Percentiles rank a stretch among this genome's conserved stretches.
These are phyloP conservation scores for Diaporthe destruens DNA, from an alignment of 2,329 filamentous ascomycete genomes.

Conservation along the genomic window DNA sequence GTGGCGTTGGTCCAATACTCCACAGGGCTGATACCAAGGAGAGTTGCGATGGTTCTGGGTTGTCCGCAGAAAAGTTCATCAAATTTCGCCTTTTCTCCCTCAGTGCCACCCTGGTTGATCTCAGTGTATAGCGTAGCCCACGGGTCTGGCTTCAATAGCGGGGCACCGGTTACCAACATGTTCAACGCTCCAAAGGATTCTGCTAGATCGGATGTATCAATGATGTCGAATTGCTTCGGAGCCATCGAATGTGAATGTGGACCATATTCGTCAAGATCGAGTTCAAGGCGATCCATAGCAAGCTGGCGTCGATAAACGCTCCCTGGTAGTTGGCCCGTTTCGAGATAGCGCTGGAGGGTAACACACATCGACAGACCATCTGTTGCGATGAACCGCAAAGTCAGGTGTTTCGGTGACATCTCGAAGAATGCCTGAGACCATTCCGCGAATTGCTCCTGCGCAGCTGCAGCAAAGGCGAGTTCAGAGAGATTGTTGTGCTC, in stretches of 20 bases:
- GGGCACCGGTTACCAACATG: constrained; percentile 58
- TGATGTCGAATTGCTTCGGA: constrained; percentile 63
- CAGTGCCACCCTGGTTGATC: constrained; percentile 49
- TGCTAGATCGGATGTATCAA: constrained; percentile 65
- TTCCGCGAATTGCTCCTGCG: constrained; percentile 59
- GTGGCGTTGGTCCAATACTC: constrained; percentile 66
- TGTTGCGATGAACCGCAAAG: constrained; percentile 60
- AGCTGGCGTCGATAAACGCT: constrained; percentile 58
- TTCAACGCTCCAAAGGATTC: constrained; percentile 61
- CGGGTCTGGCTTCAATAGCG: constrained; percentile 58
- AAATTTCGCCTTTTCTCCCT: constrained; percentile 52
- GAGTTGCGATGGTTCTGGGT: constrained; percentile 57
- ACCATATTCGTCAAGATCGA: constrained; percentile 59
- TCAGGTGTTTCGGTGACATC: constrained; percentile 46
- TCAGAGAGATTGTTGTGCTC: neutral
- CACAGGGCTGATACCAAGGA: constrained; percentile 63
- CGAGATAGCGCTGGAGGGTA: constrained; percentile 59
- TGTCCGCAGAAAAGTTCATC: constrained; percentile 37
- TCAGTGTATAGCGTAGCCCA: constrained; percentile 59
- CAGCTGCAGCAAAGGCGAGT: constrained; percentile 47
- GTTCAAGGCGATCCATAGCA: constrained; percentile 53
- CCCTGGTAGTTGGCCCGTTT: constrained; percentile 49
- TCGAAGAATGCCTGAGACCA: constrained; percentile 59
- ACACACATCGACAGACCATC: constrained; percentile 67
- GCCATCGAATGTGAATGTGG: constrained; percentile 47